Base-by-base conservation (phyloP, 768 basidiomycete genomes). In the Suillus plorans region DNA sequence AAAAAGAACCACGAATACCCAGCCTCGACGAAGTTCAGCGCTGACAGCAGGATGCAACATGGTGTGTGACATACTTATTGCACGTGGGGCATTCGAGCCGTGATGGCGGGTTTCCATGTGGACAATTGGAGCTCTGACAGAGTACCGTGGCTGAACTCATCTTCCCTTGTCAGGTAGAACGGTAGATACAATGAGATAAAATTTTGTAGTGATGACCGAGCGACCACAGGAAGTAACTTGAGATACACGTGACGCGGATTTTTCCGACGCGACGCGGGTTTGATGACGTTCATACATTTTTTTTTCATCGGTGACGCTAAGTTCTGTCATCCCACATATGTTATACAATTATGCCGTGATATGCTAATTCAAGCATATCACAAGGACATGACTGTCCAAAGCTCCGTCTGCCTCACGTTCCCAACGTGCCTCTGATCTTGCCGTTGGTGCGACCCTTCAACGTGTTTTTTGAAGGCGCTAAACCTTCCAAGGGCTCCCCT, bases 1-100 rank as follows among this genome's bases (percentile, higher is more conserved):
- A 99, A 74, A 90, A 92, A 39, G 92, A 94, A 37, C 92, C 91
- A 57, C 82, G 84, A 67, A 95, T 89, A 60, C 90, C 91, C 41
- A 94, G 81, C 74, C 92, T 71, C 60, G 62, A 67, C 70, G 36
- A 37, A 37, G 36, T 63, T 67, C 59, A 68, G 52, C 10, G 49
- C 58, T 57, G 55, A 49, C 53, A 55, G 53, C 53, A 55, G 53
- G 53, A 55, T 55, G 53, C 53, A 10, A 47, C 64, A 63, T 50
- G n/a, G 45, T 47, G 37, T 13, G 41, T 39, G 60, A 52, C 82
- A 69, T 68, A 96, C 95, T 96, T 96, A 78, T 85, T 89, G 79
- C 96, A 98, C 8, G 93, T 93, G 1, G 96, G 96, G 70, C 96
- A 98, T 78, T 97, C 95, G 14, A 98, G 82, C 31, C 86, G 83